These are phyloP conservation scores for Scenedesmus sp. DNA, from an alignment of 163 green algal genomes.

Conservation along the genomic window DNA sequence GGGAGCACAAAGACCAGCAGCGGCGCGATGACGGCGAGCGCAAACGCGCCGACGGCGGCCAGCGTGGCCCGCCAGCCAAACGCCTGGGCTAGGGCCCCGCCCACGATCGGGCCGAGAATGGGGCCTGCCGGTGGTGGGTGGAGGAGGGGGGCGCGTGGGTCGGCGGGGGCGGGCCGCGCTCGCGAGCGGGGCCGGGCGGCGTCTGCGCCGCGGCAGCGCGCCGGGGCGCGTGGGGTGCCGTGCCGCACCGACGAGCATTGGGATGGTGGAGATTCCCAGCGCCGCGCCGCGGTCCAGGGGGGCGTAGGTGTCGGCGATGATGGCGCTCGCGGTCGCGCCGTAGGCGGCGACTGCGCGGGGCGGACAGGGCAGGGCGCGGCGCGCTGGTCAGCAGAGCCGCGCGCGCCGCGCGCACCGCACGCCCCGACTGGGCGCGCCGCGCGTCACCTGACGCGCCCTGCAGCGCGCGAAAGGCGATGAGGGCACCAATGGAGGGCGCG, in stretches of 20 bases:
- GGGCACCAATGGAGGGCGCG: conserved; percentile 6
- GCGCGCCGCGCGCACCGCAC: background rate
- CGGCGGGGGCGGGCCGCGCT: no score
- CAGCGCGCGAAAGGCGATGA: conserved; percentile 22
- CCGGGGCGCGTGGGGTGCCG: no score
- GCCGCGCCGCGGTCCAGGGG: conserved; percentile 11
- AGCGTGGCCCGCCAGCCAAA: conserved; percentile 17
- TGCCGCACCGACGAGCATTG: no score
- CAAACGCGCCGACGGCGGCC: background rate
- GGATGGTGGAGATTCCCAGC: conserved; percentile 8
- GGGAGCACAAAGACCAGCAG: background rate
- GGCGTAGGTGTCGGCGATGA: conserved; percentile 22
- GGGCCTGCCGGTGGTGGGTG: no score
- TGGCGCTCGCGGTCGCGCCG: background rate
- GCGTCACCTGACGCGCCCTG: conserved; percentile 11
- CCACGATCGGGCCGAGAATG: background rate
- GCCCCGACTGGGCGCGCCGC: background rate
- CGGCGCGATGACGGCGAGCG: conserved; percentile 6
- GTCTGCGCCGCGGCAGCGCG: no score
- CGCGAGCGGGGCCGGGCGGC: no score
- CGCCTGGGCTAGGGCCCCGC: conserved; percentile 5
- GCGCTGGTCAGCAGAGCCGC: background rate
- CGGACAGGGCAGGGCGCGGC: no score
- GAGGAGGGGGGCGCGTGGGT: no score
- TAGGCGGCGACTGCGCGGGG: no score